These are phyloP conservation scores for Pseudohyphozyma bogoriensis DNA, from an alignment of 768 basidiomycete genomes.

Conservation along the genomic window DNA sequence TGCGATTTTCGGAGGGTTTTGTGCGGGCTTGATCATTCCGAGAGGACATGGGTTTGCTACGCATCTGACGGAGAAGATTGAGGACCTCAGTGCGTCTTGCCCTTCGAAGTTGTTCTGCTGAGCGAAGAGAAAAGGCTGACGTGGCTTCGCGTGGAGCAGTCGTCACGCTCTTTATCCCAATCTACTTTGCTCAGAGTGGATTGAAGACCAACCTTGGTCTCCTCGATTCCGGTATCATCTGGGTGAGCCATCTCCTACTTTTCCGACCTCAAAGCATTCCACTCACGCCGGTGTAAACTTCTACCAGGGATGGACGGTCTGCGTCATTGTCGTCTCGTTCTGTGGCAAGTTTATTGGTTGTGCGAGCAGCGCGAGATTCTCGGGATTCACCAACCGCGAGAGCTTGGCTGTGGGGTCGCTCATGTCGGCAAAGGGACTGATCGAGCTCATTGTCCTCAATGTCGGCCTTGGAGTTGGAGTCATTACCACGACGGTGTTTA, in stretches of 20 bases:
- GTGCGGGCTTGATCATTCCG: slow-evolving; percentile 72
- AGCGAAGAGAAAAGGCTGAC: neutral
- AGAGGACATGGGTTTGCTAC: slow-evolving; percentile 73
- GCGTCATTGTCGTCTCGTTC: slow-evolving; percentile 67
- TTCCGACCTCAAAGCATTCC: neutral
- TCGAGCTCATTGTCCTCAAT: slow-evolving; percentile 79
- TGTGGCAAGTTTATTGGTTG: slow-evolving; percentile 68
- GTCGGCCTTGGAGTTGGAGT: slow-evolving; percentile 70
- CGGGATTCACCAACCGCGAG: slow-evolving; percentile 66
- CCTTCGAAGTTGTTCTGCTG: neutral
- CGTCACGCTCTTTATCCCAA: slow-evolving; percentile 29
- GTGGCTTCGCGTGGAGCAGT: no score
- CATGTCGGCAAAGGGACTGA: slow-evolving; percentile 61
- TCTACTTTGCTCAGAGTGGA: slow-evolving; percentile 83
- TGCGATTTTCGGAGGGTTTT: slow-evolving; percentile 44
- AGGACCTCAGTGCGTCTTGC: slow-evolving; percentile 67
- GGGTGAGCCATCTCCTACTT: slow-evolving; percentile 40
- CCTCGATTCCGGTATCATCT: slow-evolving; percentile 61
- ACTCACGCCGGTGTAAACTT: no score
- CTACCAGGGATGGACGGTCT: slow-evolving; percentile 53
- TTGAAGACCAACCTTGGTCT: slow-evolving; percentile 68
- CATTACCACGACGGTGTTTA: slow-evolving; percentile 58
- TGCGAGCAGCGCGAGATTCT: slow-evolving; percentile 48
- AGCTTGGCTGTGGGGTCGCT: slow-evolving; percentile 69
- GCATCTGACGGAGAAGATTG: slow-evolving; percentile 68